Evolutionary conservation across 2,329 filamentous ascomycete genomes (phyloP).

Genomic region (Sarocladium kiliense): DNA sequence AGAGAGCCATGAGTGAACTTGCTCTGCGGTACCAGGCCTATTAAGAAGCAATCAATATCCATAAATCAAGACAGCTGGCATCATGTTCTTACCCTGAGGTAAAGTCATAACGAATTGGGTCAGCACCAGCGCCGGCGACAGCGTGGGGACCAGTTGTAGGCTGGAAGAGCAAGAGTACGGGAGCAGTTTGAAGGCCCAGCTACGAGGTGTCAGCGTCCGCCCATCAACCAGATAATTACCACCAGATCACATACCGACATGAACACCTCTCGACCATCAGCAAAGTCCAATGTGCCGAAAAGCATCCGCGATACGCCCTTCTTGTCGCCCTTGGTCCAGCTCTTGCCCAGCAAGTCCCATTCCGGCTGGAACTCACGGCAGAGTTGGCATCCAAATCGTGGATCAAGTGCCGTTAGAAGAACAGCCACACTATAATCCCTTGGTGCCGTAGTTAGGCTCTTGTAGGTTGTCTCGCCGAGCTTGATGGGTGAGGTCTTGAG

Average conservation of each 20-base stretch:
- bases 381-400: slow-evolving; percentile 76
- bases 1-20: slow-evolving; percentile 71
- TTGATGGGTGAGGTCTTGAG: slow-evolving; percentile 64
- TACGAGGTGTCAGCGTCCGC: slow-evolving; percentile 29
- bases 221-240: not conserved
- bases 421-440: slow-evolving; percentile 81
- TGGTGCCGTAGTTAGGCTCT: slow-evolving; percentile 67
- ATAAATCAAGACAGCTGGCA: not conserved
- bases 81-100: slow-evolving; percentile 59
- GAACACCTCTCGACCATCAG: slow-evolving; percentile 77
- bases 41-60: slow-evolving; percentile 6
- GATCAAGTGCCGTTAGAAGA: slow-evolving; percentile 80
- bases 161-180: slow-evolving; percentile 81
- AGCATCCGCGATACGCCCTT: slow-evolving; percentile 65
- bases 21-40: slow-evolving; percentile 71
- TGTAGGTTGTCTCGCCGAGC: slow-evolving; percentile 72
- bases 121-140: slow-evolving; percentile 55
- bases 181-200: slow-evolving; percentile 91
- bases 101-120: slow-evolving; percentile 82
- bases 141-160: slow-evolving; percentile 80
- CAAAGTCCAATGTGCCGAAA: slow-evolving; percentile 83
- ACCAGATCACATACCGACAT: slow-evolving; percentile 60
- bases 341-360: slow-evolving; percentile 80
- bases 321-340: slow-evolving; percentile 84
- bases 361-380: slow-evolving; percentile 92